Evolutionary conservation across 441 rosid species (phyloP).

Genomic region (Cnidoscolus chayamansa): DNA sequence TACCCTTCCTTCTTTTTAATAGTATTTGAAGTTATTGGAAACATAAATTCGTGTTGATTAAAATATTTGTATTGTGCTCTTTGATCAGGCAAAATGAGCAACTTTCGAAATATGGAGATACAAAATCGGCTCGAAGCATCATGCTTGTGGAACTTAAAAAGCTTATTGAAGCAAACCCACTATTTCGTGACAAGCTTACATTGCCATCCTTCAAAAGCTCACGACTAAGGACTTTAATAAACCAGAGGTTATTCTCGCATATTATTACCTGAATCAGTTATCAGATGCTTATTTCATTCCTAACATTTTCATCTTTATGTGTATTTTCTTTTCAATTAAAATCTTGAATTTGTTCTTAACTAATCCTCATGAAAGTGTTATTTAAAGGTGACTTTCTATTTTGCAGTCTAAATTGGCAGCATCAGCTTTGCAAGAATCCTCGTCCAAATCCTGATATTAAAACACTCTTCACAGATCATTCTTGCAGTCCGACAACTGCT

Average conservation of each 20-base stretch:
- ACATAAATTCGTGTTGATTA: not conserved
- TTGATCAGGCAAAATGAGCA: conserved; percentile 79
- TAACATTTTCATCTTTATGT: not conserved
- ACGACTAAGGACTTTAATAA: conserved; percentile 75
- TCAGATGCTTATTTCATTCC: not conserved
- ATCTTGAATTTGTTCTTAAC: not conserved
- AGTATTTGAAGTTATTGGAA: not conserved
- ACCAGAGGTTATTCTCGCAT: conserved; percentile 60
- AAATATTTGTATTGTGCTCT: not conserved
- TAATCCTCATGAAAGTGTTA: not conserved
- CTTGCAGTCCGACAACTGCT: conserved; percentile 41
- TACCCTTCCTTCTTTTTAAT: conserved; percentile 10
- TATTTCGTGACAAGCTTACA: conserved; percentile 76
- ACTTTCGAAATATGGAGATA: conserved; percentile 88
- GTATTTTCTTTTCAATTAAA: not conserved
- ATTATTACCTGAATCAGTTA: conserved; percentile 1
- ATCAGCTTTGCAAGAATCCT: conserved; percentile 73
- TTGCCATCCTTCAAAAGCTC: conserved; percentile 74
- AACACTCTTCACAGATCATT: conserved; percentile 61
- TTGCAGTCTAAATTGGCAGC: conserved; percentile 73
- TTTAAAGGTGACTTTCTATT: conserved; percentile 15
- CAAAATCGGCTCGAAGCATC: conserved; percentile 77
- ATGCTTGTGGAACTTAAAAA: conserved; percentile 86
- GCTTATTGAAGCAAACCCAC: conserved; percentile 85
- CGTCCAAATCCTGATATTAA: conserved; percentile 66